Base-by-base conservation (phyloP, 2,329 filamentous ascomycete species). In the Simplicillium sp. region DNA sequence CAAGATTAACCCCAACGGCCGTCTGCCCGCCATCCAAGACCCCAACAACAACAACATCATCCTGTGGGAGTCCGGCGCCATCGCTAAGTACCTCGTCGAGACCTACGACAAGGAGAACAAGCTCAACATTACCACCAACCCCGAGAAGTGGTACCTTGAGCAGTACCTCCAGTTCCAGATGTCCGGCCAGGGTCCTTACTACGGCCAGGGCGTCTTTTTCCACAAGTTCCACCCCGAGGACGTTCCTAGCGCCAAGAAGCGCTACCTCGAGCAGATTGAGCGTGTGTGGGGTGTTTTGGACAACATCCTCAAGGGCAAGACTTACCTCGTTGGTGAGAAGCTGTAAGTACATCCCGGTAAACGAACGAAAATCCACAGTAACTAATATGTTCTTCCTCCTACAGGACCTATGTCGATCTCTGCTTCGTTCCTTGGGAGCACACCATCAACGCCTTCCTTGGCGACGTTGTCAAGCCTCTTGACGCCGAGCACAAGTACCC, bases 141-240 rank as follows among this genome's bases (percentile, higher is more conserved):
- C 44, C n/a, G 58, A 61, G 20, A 55, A 55, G 39, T 58, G 52
- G 46, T 44, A 45, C 3, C 41, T 55, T 35, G 59, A 58, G 47
- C 59, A 64, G 48, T 62, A 54, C 44, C 49, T 62, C 11, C 50
- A 57, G 48, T 63, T 64, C 43, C 61, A 65, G 38, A 56, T 56
- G 46, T 63, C 58, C 13, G 61, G 62, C 12, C 61, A 64, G 48
- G 62, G 61, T 1, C 62, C 62, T 2, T 65, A 65, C 42, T 65
- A 49, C 36, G 58, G 59, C 35, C 60, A 57, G 48, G 48, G 46
- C 15, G 43, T 49, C 7, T 62, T 58, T 57, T 62, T 59, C 44
- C 44, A 48, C 43, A 44, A 41, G 3, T 59, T 36, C 44, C 51
- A 59, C 40, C 46, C 45, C 2, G 57, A 58, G 29, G 42, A 54